Conservation (phyloP, 2,329 filamentous ascomycete species). For the Teratosphaeria viscida region DNA sequence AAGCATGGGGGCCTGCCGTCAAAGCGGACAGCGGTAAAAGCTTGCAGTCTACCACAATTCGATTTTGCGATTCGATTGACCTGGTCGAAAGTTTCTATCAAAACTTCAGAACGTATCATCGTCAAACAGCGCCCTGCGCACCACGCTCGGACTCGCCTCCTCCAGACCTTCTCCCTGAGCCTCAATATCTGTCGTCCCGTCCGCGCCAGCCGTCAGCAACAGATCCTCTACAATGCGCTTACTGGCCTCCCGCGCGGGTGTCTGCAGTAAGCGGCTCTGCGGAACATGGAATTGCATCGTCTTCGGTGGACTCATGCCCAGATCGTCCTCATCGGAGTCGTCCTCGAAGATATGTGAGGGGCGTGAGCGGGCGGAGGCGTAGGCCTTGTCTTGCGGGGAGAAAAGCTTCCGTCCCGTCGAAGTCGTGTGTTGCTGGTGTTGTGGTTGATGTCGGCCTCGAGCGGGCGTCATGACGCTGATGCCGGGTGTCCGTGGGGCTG, state of each 20-base stretch:
- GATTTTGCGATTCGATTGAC: too few species aligned
- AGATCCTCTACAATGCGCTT: constrained; percentile 73
- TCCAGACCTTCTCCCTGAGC: constrained; percentile 31
- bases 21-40: too few species aligned
- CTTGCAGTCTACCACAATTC: too few species aligned
- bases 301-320: constrained; percentile 70
- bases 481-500: constrained; percentile 59
- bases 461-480: constrained; percentile 69
- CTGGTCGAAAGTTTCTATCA: too few species aligned
- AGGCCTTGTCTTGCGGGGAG: constrained; percentile 20
- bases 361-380: constrained; percentile 8
- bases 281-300: constrained; percentile 79
- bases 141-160: constrained; percentile 38
- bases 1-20: too few species aligned
- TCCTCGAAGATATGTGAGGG: constrained; percentile 15
- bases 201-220: constrained; percentile 60
- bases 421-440: constrained; percentile 14
- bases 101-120: constrained; percentile 36
- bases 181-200: constrained; percentile 40
- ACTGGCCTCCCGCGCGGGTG: constrained; percentile 72
- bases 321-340: constrained; percentile 48
- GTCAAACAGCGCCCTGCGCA: constrained; percentile 33
- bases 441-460: constrained; percentile 9
- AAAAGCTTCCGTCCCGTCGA: constrained; percentile 27
- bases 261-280: constrained; percentile 66